Conservation (phyloP, 2,329 filamentous ascomycete genomes). For the Polychaeton citri region DNA sequence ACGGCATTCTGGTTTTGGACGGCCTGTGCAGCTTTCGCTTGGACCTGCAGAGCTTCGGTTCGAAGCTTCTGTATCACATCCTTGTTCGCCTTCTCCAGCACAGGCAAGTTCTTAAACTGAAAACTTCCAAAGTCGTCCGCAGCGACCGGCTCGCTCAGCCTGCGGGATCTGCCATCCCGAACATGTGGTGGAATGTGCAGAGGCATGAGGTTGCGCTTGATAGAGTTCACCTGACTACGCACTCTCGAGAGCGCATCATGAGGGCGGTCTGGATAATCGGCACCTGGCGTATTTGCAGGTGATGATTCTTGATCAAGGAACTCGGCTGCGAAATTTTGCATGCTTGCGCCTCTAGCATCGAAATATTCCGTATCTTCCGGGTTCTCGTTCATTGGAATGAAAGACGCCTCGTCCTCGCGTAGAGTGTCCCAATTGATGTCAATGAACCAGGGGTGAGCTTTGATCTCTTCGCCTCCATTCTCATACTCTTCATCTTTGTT, state of each 20-base stretch:
- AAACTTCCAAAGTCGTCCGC: slow-evolving; percentile 94
- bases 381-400: slow-evolving; percentile 83
- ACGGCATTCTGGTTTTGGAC: slow-evolving; percentile 22
- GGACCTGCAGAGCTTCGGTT: slow-evolving; percentile 70
- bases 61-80: slow-evolving; percentile 94
- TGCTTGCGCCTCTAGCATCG: slow-evolving; percentile 75
- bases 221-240: slow-evolving; percentile 67
- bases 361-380: slow-evolving; percentile 98
- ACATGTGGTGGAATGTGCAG: slow-evolving; percentile 94
- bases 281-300: slow-evolving; percentile 52
- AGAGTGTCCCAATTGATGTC: slow-evolving; percentile 81
- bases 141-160: slow-evolving; percentile 78
- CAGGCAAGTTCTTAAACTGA: slow-evolving; percentile 91
- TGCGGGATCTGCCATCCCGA: slow-evolving; percentile 72
- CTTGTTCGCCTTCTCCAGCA: slow-evolving; percentile 96
- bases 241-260: slow-evolving; percentile 90
- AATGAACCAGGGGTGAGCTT: slow-evolving; percentile 76
- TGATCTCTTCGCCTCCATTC: slow-evolving; percentile 82
- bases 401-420: slow-evolving; percentile 90
- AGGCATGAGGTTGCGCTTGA: slow-evolving; percentile 87
- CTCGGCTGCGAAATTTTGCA: slow-evolving; percentile 87
- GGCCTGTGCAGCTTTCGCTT: slow-evolving; percentile 35
- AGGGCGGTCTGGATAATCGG: slow-evolving; percentile 76
- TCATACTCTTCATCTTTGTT: slow-evolving; percentile 72
- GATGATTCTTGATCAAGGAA: slow-evolving; percentile 80